Evolutionary conservation across 1,284 basidiomycete genomes (phyloP).

Genomic region (Pisolithus thermaeus): DNA sequence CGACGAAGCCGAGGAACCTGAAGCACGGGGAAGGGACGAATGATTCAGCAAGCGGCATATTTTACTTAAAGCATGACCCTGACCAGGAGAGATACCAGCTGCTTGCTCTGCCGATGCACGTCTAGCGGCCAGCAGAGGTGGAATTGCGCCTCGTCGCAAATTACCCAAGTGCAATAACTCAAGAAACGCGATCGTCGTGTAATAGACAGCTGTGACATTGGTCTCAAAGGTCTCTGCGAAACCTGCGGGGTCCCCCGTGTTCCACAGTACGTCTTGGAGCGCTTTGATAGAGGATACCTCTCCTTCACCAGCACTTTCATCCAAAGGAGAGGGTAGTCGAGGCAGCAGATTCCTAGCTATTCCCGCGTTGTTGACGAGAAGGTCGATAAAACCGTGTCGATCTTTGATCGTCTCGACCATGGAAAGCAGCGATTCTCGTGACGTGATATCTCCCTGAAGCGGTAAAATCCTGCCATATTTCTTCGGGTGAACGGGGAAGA

Average conservation of each 20-base stretch:
- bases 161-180: slow-evolving; percentile 67
- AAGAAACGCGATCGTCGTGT: slow-evolving; percentile 66
- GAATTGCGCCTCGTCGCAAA: slow-evolving; percentile 34
- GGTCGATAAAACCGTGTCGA: slow-evolving; percentile 61
- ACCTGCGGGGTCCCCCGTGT: slow-evolving; percentile 50
- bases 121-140: slow-evolving; percentile 16
- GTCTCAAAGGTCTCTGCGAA: slow-evolving; percentile 62
- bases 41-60: slow-evolving; percentile 14
- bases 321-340: slow-evolving; percentile 44
- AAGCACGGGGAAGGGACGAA: slow-evolving; percentile 11
- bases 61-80: slow-evolving; percentile 18
- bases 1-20: slow-evolving; percentile 16
- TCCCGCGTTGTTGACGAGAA: slow-evolving; percentile 71
- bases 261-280: slow-evolving; percentile 62
- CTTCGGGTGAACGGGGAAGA: slow-evolving; percentile 29
- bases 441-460: slow-evolving; percentile 61
- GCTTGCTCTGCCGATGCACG: not conserved
- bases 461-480: slow-evolving; percentile 58
- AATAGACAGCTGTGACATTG: slow-evolving; percentile 67
- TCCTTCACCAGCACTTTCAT: slow-evolving; percentile 33
- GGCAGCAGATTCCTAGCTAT: slow-evolving; percentile 55
- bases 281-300: slow-evolving; percentile 48
- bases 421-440: slow-evolving; percentile 47
- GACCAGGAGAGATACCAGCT: slow-evolving; percentile 5
- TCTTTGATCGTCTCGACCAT: slow-evolving; percentile 50